Evolutionary conservation across 2,329 filamentous ascomycete species (phyloP).

Genomic region (Plenodomus tracheiphilus): DNA sequence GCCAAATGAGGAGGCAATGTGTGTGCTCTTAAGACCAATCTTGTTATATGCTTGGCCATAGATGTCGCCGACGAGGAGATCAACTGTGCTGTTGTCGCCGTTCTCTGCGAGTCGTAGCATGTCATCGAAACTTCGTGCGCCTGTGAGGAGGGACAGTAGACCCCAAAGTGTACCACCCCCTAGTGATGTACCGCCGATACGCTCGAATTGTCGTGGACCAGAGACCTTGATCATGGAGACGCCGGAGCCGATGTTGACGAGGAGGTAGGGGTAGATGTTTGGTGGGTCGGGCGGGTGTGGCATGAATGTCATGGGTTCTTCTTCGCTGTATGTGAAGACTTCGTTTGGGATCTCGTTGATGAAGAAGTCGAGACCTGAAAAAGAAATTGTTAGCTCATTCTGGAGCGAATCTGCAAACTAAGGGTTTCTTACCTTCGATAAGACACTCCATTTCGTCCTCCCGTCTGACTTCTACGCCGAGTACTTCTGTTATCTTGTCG

Average conservation of each 20-base stretch:
- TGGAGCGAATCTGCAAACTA: background rate
- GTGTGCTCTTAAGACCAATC: slow-evolving; percentile 92
- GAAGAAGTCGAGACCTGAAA: slow-evolving; percentile 89
- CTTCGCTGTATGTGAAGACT: slow-evolving; percentile 90
- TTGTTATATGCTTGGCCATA: slow-evolving; percentile 96
- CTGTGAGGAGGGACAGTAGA: slow-evolving; percentile 84
- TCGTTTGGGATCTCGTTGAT: slow-evolving; percentile 96
- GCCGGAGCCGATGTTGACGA: slow-evolving; percentile 97
- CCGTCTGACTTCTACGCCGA: slow-evolving; percentile 84
- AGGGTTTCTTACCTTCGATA: slow-evolving; percentile 73
- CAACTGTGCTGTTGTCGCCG: slow-evolving; percentile 90
- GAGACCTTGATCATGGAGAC: slow-evolving; percentile 98
- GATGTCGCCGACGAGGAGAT: slow-evolving; percentile 97
- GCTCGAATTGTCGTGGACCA: slow-evolving; percentile 80
- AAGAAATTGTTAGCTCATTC: slow-evolving; percentile 3
- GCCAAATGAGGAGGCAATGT: slow-evolving; percentile 94
- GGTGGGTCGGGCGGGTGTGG: slow-evolving; percentile 66
- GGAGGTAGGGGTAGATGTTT: slow-evolving; percentile 86
- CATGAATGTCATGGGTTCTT: slow-evolving; percentile 85
- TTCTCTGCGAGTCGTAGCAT: slow-evolving; percentile 91
- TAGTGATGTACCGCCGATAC: slow-evolving; percentile 91
- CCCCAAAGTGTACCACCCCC: slow-evolving; percentile 99
- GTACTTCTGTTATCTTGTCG: slow-evolving; percentile 78
- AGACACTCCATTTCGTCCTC: slow-evolving; percentile 99
- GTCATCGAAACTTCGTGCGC: slow-evolving; percentile 94